phyloP scores from a whole-genome alignment of 2,329 filamentous ascomycete species.

The Cladophialophora carrionii region DNA sequence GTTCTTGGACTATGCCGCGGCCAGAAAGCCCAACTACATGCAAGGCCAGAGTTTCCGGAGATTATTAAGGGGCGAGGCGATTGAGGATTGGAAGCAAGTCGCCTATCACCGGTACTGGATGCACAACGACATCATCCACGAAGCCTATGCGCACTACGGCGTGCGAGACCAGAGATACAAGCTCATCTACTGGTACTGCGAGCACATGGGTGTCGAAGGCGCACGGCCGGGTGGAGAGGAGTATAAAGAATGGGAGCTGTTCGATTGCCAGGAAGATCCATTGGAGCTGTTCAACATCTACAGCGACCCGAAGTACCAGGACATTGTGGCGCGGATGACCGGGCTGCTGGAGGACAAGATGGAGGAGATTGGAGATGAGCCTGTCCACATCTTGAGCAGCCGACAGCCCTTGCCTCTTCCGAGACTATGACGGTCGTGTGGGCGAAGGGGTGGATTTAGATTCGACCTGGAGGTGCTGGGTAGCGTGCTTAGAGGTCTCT shows the following conservation, averaged over 20 bases:
- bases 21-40: conserved; percentile 55
- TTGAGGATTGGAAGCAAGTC: conserved; percentile 54
- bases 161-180: conserved; percentile 58
- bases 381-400: background rate
- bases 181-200: conserved; percentile 62
- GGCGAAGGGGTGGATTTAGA: no score
- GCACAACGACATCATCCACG: conserved; percentile 57
- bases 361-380: conserved; percentile 56
- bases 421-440: no score
- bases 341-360: conserved; percentile 54
- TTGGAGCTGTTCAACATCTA: conserved; percentile 57
- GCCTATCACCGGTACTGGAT: conserved; percentile 63
- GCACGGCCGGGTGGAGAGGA: conserved; percentile 42
- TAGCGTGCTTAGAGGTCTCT: no score
- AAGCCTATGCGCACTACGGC: conserved; percentile 58
- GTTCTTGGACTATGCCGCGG: conserved; percentile 53
- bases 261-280: conserved; percentile 57
- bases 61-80: conserved; percentile 47
- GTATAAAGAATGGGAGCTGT: conserved; percentile 59
- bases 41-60: conserved; percentile 54
- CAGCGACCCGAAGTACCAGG: conserved; percentile 44
- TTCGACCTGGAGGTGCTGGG: no score
- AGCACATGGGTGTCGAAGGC: conserved; percentile 53
- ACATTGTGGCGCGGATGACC: conserved; percentile 50
- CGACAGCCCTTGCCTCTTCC: no score